Percentiles rank a stretch among this genome's conserved stretches.
Evolutionary conservation across 2,329 filamentous ascomycete species (phyloP).

Genomic region (Clonostachys rhizophaga): DNA sequence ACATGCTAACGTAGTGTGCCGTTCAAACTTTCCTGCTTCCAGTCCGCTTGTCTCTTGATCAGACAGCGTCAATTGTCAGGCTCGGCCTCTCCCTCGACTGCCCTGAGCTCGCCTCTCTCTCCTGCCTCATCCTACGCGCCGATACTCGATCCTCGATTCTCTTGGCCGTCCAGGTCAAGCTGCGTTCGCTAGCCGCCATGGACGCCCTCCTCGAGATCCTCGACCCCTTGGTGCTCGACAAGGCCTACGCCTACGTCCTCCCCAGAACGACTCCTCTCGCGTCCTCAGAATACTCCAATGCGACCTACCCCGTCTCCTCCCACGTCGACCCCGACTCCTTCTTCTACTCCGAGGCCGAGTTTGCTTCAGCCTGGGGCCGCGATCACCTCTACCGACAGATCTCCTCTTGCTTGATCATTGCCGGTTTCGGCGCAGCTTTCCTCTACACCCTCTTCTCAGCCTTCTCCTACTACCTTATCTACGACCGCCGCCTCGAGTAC

Average conservation of each 20-base stretch:
- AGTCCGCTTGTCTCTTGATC: too few species aligned
- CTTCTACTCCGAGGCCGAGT: conserved; percentile 79
- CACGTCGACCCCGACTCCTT: conserved; percentile 84
- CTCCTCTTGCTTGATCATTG: conserved; percentile 29
- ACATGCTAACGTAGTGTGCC: too few species aligned
- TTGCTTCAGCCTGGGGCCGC: conserved; percentile 63
- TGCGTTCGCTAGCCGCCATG: conserved; percentile 14
- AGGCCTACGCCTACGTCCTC: conserved; percentile 29
- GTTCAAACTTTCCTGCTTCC: too few species aligned
- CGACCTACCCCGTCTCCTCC: conserved; percentile 47
- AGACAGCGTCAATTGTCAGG: too few species aligned
- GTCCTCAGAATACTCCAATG: conserved; percentile 3
- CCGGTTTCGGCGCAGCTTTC: conserved; percentile 2
- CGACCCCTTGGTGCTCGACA: conserved; percentile 32
- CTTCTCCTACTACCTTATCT: conserved; percentile 68
- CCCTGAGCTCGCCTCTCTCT: too few species aligned
- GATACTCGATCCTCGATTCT: too few species aligned
- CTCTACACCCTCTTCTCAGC: conserved; percentile 64
- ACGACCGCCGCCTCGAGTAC: conserved; percentile 37
- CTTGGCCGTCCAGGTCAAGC: too few species aligned
- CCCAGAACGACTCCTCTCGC: conserved; percentile 10
- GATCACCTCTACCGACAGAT: conserved; percentile 33
- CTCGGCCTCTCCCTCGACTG: too few species aligned
- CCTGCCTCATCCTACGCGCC: too few species aligned
- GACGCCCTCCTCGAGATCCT: conserved; percentile 32